phyloP scores from a whole-genome alignment of 139 green algal species.

The Desmodesmus armatus region DNA sequence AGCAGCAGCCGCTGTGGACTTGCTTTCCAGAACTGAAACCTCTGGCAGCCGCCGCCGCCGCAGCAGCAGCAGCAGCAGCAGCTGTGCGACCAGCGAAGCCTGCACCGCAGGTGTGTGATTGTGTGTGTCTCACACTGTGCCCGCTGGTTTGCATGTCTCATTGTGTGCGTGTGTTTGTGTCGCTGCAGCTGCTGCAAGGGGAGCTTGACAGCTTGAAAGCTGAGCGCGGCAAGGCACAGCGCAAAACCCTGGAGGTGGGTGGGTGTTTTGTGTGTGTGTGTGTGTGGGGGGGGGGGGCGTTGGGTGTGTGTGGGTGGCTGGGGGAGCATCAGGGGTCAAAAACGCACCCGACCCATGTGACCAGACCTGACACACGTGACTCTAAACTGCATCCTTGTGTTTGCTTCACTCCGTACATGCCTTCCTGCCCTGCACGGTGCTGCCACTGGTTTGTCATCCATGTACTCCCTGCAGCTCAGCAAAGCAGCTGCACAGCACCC shows the following conservation, averaged over 20 bases:
- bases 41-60: not conserved
- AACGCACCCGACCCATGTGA: not conserved
- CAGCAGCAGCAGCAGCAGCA: not conserved
- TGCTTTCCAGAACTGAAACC: too few species aligned
- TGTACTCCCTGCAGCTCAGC: too few species aligned
- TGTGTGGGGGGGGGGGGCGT: not conserved
- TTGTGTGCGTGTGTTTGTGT: not conserved
- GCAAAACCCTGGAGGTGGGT: not conserved
- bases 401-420: not conserved
- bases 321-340: not conserved
- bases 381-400: not conserved
- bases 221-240: constrained; percentile 2
- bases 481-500: too few species aligned
- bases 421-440: too few species aligned
- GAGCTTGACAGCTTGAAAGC: not conserved
- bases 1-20: too few species aligned
- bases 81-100: not conserved
- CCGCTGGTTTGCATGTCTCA: not conserved
- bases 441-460: too few species aligned
- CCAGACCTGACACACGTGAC: not conserved
- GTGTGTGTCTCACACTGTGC: not conserved
- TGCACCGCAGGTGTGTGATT: not conserved
- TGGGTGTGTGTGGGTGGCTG: not conserved
- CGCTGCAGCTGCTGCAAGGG: constrained; percentile 14
- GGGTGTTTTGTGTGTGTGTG: not conserved